A percentile compares a stretch with the other conserved stretches of the same genome.
phyloP scores from a whole-genome alignment of 768 basidiomycete species.

The Amanita rimosa region DNA sequence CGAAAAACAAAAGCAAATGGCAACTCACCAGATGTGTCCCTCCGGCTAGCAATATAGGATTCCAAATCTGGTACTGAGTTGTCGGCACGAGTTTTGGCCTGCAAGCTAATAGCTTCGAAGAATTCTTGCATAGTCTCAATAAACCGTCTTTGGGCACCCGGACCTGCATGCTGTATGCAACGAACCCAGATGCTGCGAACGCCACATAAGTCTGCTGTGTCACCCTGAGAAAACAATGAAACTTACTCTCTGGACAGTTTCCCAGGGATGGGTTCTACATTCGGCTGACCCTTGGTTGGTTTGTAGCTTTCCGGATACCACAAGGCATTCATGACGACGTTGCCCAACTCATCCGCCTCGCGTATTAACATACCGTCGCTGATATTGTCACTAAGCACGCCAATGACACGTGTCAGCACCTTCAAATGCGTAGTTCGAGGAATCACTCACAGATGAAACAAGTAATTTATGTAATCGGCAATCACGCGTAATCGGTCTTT shows the following conservation, averaged over 20 bases:
- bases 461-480: slow-evolving; percentile 57
- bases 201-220: slow-evolving; percentile 1
- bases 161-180: slow-evolving; percentile 41
- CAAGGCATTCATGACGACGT: slow-evolving; percentile 63
- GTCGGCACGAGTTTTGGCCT: slow-evolving; percentile 45
- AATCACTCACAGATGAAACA: slow-evolving; percentile 38
- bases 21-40: slow-evolving; percentile 55
- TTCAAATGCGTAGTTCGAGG: slow-evolving; percentile 7
- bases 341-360: slow-evolving; percentile 44
- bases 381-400: slow-evolving; percentile 45
- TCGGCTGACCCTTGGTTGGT: slow-evolving; percentile 31
- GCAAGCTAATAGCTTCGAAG: slow-evolving; percentile 56
- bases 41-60: slow-evolving; percentile 58
- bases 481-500: slow-evolving; percentile 49
- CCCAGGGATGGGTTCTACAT: slow-evolving; percentile 40
- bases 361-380: slow-evolving; percentile 69
- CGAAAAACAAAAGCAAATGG: slow-evolving; percentile 9
- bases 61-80: slow-evolving; percentile 56
- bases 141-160: slow-evolving; percentile 56
- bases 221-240: not conserved
- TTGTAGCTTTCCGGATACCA: slow-evolving; percentile 42
- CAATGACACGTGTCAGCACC: slow-evolving; percentile 8
- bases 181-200: slow-evolving; percentile 54
- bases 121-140: slow-evolving; percentile 58
- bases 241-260: slow-evolving; percentile 62